These are phyloP conservation scores for Phaeosphaeria sp. DNA, from an alignment of 2,329 filamentous ascomycete genomes.

Conservation along the genomic window DNA sequence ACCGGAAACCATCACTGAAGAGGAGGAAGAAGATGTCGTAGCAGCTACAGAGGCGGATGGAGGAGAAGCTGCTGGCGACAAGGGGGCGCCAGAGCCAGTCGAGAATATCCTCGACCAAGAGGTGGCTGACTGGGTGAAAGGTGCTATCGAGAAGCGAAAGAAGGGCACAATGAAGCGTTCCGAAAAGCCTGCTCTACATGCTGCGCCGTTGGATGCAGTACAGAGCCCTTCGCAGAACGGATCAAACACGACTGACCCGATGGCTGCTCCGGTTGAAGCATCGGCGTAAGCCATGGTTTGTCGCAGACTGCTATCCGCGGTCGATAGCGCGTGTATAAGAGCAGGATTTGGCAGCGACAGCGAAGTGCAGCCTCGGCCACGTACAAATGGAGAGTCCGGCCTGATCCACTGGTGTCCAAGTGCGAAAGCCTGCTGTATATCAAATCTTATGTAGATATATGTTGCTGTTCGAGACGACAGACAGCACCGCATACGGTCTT, in stretches of 20 bases:
- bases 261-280: slow-evolving; percentile 23
- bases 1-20: slow-evolving; percentile 75
- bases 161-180: slow-evolving; percentile 58
- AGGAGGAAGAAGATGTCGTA: slow-evolving; percentile 66
- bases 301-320: not conserved
- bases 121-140: slow-evolving; percentile 83
- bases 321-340: not conserved
- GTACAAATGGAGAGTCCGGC: no score
- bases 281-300: slow-evolving; percentile 13
- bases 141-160: slow-evolving; percentile 70
- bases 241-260: slow-evolving; percentile 26
- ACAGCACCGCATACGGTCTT: slow-evolving; percentile 1
- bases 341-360: not conserved
- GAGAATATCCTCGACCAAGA: slow-evolving; percentile 71
- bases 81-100: slow-evolving; percentile 32
- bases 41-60: slow-evolving; percentile 53
- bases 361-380: not conserved
- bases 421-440: not conserved
- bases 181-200: slow-evolving; percentile 82
- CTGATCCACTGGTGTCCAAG: not conserved
- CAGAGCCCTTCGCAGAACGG: slow-evolving; percentile 42
- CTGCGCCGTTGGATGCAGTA: slow-evolving; percentile 80
- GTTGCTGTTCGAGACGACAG: not conserved
- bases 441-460: slow-evolving; percentile 1
- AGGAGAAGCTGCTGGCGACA: slow-evolving; percentile 43